Conservation (phyloP, 345 rosid species). For the Barbarea vulgaris region DNA sequence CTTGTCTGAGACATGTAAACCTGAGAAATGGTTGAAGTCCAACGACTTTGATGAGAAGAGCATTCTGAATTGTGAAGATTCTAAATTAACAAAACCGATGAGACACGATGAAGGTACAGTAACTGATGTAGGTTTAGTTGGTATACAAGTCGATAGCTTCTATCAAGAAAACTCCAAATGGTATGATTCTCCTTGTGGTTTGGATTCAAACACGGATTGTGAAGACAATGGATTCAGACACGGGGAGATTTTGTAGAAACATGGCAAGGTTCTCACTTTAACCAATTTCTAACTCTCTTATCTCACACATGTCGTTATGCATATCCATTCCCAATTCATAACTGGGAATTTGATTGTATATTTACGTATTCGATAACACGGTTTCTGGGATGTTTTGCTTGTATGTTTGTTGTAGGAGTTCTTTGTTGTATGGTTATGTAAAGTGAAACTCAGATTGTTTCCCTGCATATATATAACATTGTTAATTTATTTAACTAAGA, state of each 20-base stretch:
- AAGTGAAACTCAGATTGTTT: conserved; percentile 37
- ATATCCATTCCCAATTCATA: conserved; percentile 13
- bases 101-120: conserved; percentile 68
- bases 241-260: conserved; percentile 70
- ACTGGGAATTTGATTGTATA: conserved; percentile 39
- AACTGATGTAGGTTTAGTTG: conserved; percentile 86
- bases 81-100: conserved; percentile 83
- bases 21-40: conserved; percentile 92
- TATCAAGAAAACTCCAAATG: conserved; percentile 92
- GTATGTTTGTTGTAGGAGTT: conserved; percentile 33
- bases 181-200: conserved; percentile 96
- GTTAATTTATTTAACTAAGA: conserved; percentile 15
- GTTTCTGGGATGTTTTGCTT: conserved; percentile 21
- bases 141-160: conserved; percentile 96
- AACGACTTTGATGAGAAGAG: conserved; percentile 88
- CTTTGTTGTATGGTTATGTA: conserved; percentile 38
- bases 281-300: conserved; percentile 34
- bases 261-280: conserved; percentile 17
- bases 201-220: conserved; percentile 82
- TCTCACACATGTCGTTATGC: conserved; percentile 20
- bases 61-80: conserved; percentile 88
- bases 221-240: conserved; percentile 86
- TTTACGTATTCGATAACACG: conserved; percentile 19
- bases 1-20: conserved; percentile 74
- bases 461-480: conserved; percentile 40